Evolutionary conservation across 2,329 filamentous ascomycete species (phyloP).

Genomic region (Sporothrix curviconia): DNA sequence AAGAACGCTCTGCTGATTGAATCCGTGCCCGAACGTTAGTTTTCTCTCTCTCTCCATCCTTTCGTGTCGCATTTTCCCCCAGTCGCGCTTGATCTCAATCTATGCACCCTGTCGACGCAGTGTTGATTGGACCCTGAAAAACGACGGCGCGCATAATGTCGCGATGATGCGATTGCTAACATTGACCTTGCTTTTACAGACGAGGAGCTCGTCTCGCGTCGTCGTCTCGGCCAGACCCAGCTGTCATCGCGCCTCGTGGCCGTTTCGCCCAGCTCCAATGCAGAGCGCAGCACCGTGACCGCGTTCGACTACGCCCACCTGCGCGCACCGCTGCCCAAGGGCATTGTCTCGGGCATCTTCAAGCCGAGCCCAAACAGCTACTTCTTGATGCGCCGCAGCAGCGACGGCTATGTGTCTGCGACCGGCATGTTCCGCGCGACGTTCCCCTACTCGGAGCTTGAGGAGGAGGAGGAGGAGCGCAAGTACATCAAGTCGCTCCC

Average conservation of each 20-base stretch:
- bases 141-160: too few species aligned
- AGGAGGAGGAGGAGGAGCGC: conserved; percentile 70
- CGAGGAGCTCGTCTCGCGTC: conserved; percentile 68
- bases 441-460: conserved; percentile 67
- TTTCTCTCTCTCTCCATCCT: neutral
- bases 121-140: too few species aligned
- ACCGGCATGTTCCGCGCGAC: conserved; percentile 92
- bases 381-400: conserved; percentile 89
- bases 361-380: conserved; percentile 84
- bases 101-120: too few species aligned
- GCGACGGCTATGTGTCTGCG: conserved; percentile 76
- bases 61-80: neutral
- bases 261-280: conserved; percentile 62
- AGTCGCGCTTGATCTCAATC: too few species aligned
- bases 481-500: conserved; percentile 76
- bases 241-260: conserved; percentile 70
- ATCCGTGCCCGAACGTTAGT: conserved; percentile 45
- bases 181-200: conserved; percentile 39
- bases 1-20: conserved; percentile 50
- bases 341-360: conserved; percentile 89
- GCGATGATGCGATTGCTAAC: too few species aligned
- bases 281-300: conserved; percentile 66
- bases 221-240: conserved; percentile 88
- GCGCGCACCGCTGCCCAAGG: conserved; percentile 84
- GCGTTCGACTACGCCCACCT: conserved; percentile 95